Conservation (phyloP, 805 yeast genomes). For the Yamadazyma phyllophila region DNA sequence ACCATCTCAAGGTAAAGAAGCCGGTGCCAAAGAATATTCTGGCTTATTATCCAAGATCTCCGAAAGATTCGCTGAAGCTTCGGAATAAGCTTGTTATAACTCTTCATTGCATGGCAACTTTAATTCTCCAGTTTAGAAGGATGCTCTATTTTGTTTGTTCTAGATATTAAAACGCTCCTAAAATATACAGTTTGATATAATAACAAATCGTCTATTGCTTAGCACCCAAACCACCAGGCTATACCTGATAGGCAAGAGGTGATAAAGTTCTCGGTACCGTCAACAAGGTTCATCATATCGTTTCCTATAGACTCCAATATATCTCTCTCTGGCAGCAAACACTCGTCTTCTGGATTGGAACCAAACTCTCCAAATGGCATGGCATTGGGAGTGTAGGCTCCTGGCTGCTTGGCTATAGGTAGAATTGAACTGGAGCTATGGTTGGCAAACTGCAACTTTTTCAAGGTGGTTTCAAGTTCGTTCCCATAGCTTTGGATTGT, state of each 20-base stretch:
- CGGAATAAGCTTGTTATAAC: slow-evolving; percentile 54
- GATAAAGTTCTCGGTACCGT: slow-evolving; percentile 14
- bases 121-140: slow-evolving; percentile 6
- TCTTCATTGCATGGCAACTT: slow-evolving; percentile 1
- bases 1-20: slow-evolving; percentile 87
- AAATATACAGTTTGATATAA: not conserved
- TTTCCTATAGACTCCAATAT: slow-evolving; percentile 11
- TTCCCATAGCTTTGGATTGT: not conserved
- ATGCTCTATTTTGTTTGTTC: not conserved
- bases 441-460: not conserved
- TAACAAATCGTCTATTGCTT: not conserved
- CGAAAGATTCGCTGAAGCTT: slow-evolving; percentile 93
- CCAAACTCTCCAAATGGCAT: slow-evolving; percentile 9
- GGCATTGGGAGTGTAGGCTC: slow-evolving; percentile 13
- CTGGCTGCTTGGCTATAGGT: not conserved
- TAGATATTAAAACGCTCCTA: slow-evolving; percentile 2
- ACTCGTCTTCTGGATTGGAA: not conserved
- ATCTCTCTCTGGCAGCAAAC: slow-evolving; percentile 5
- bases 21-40: slow-evolving; percentile 72
- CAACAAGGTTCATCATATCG: slow-evolving; percentile 10
- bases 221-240: slow-evolving; percentile 1
- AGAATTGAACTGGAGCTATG: slow-evolving; percentile 7
- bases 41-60: slow-evolving; percentile 70
- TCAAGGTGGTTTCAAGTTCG: not conserved
- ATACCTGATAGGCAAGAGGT: slow-evolving; percentile 8